Evolutionary conservation across 2,329 filamentous ascomycete species (phyloP), one percentile per base, ranked within the genome.

Genomic region (Botryotinia globosa): DNA sequence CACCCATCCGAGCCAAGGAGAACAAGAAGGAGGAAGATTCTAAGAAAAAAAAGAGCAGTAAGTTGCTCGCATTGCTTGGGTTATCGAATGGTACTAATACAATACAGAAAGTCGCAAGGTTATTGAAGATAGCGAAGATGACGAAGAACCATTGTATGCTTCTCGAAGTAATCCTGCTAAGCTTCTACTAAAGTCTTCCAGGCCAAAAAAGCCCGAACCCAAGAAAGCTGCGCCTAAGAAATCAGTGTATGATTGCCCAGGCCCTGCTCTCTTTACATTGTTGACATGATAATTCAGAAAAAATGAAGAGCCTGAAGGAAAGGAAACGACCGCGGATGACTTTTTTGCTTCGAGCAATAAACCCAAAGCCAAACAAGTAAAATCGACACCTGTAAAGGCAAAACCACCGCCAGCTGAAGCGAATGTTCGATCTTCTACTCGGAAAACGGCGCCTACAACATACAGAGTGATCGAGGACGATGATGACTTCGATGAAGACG

Each of bases 81-180:
- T 39, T 12, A 39, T 54, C 71, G 39, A 25, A 39, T 32, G 32
- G 44, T 74, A 58, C 71, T 74, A 72, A 78, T 67, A 45, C 34
- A 45, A 39, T 8, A 51, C 42, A 87, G 84, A 85, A 78, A 85
- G 82, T 67, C 89, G 92, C 73, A 94, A 92, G 79, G 87, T 97
- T 51, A 84, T 96, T 64, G 89, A 94, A 74, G 94, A 97, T 75
- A 95, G 93, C 76, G 91, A 92, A 61, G 92, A 94, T 72, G 93
- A 94, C 44, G 91, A 68, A 42, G 65, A 92, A 54, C 75, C 83
- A 59, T 81, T 78, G 78, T 81, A 81, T 72, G 77, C 78, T 72
- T 78, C 0, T 32, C 32, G 16, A 20, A 48, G 22, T 45, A 69
- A 34, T 12, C 37, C n/a, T 34, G 42, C 18, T 32, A 42, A 34